A percentile compares a stretch with the other conserved stretches of the same genome.
Evolutionary conservation across 768 basidiomycete species (phyloP).

Genomic region (Russula compacta): DNA sequence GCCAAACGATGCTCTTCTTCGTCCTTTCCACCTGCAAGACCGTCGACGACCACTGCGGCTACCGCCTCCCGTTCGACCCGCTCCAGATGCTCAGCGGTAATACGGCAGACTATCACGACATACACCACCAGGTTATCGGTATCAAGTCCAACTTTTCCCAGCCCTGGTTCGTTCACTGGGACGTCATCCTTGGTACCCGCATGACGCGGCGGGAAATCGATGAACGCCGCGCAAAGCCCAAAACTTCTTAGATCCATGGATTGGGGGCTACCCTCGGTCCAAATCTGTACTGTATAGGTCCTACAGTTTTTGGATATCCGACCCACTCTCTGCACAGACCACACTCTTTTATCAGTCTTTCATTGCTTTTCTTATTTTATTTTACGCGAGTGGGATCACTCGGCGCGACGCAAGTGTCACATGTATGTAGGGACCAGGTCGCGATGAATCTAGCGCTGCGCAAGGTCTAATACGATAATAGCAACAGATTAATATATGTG

Average conservation of each 20-base stretch:
- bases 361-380: background rate
- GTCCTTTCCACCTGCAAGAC: constrained; percentile 81
- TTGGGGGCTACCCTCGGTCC: no score
- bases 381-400: background rate
- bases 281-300: background rate
- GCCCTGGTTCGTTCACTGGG: constrained; percentile 96
- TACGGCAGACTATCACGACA: constrained; percentile 96
- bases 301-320: background rate
- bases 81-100: constrained; percentile 78
- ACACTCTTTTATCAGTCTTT: background rate
- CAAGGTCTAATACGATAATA: constrained; percentile 4
- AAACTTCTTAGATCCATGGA: background rate
- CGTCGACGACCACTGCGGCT: constrained; percentile 94
- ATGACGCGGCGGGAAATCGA: constrained; percentile 67
- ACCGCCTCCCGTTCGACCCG: constrained; percentile 84
- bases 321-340: background rate
- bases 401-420: background rate
- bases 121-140: constrained; percentile 88
- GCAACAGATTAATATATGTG: constrained; percentile 12
- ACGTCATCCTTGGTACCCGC: constrained; percentile 71
- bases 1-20: constrained; percentile 83
- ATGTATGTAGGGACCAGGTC: background rate
- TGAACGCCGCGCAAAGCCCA: constrained; percentile 27
- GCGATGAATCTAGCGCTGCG: background rate
- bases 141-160: constrained; percentile 96